A percentile compares a stretch with the other conserved stretches of the same genome.
phyloP scores from a whole-genome alignment of 2,329 filamentous ascomycete species.

The Hymenoscyphus fraxineus region DNA sequence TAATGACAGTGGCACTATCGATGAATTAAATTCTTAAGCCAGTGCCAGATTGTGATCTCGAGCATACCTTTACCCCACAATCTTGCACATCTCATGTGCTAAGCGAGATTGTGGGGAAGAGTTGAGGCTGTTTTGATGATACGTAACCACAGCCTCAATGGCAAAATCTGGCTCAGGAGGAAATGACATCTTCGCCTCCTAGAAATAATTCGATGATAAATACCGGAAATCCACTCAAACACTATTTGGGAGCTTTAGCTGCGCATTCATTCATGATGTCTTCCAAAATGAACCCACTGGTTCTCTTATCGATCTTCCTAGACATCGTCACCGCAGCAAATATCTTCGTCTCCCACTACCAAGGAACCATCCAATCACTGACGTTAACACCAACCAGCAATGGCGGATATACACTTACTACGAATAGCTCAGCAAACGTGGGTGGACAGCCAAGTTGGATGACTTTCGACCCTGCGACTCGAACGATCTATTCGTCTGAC shows the following conservation, averaged over 20 bases:
- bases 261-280: conserved; percentile 8
- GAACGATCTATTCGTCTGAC: conserved; percentile 43
- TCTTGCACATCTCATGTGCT: neutral
- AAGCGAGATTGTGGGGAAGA: conserved; percentile 5
- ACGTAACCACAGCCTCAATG: conserved; percentile 6
- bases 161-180: conserved; percentile 5
- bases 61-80: neutral
- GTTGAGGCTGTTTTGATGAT: conserved; percentile 12
- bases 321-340: conserved; percentile 16
- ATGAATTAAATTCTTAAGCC: neutral
- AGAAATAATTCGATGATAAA: neutral
- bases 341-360: conserved; percentile 37
- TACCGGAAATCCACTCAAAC: neutral
- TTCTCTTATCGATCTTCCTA: conserved; percentile 12
- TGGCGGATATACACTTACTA: conserved; percentile 15
- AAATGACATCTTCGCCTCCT: neutral
- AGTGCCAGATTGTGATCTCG: neutral
- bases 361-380: conserved; percentile 42
- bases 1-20: neutral
- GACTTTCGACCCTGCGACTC: conserved; percentile 38
- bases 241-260: neutral
- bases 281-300: conserved; percentile 4
- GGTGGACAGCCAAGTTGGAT: conserved; percentile 44
- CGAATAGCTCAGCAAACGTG: conserved; percentile 31
- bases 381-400: conserved; percentile 28